Evolutionary conservation across 2,329 filamentous ascomycete genomes (phyloP).

Genomic region (Hypoxylon rubiginosum): DNA sequence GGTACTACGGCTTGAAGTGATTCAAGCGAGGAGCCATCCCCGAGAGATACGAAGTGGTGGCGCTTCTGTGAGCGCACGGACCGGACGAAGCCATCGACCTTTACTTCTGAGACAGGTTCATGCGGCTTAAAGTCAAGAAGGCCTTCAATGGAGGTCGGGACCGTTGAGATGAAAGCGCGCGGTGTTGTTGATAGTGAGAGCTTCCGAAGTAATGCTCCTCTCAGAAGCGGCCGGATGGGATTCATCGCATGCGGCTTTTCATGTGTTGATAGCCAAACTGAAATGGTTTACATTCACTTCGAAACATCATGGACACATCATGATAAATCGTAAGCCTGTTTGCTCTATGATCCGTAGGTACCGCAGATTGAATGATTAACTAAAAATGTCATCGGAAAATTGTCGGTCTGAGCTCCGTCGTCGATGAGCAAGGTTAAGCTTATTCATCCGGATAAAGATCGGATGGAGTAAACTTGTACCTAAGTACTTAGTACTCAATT

Average conservation of each 20-base stretch:
- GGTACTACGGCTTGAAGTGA: conserved; percentile 85
- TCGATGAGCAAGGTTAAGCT: conserved; percentile 9
- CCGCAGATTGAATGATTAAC: neutral
- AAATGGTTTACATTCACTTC: conserved; percentile 3
- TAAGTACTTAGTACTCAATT: neutral
- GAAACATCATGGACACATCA: conserved; percentile 25
- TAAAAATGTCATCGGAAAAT: conserved; percentile 26
- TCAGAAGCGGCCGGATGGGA: conserved; percentile 39
- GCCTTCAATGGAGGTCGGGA: conserved; percentile 64
- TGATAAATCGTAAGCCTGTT: conserved; percentile 15
- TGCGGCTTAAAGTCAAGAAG: conserved; percentile 67
- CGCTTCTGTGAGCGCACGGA: conserved; percentile 90
- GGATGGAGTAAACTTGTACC: neutral
- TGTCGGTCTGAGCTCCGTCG: conserved; percentile 10
- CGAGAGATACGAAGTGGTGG: conserved; percentile 84
- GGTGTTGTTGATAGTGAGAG: conserved; percentile 28
- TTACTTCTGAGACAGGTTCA: conserved; percentile 62
- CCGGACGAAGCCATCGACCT: conserved; percentile 83
- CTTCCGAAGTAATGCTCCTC: conserved; percentile 41
- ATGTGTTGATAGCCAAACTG: conserved; percentile 13
- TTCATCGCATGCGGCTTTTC: conserved; percentile 41
- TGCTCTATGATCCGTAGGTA: conserved; percentile 18
- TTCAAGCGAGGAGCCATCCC: conserved; percentile 86
- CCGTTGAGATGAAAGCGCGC: conserved; percentile 48
- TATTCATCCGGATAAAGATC: conserved; percentile 18